Evolutionary conservation across 768 basidiomycete genomes (phyloP).

Genomic region (Amyloporia xantha): DNA sequence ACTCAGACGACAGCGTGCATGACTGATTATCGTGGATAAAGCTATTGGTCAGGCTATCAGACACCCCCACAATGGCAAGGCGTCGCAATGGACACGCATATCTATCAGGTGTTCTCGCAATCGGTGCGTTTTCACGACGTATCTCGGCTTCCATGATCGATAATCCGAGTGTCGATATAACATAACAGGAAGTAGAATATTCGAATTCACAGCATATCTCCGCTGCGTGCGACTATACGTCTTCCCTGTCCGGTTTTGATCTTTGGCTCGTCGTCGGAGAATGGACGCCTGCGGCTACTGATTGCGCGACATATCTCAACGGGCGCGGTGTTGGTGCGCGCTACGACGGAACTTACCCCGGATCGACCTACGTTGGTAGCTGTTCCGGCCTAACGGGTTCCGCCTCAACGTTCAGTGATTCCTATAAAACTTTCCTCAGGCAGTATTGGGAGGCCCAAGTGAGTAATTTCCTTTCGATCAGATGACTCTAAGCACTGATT

Average conservation of each 20-base stretch:
- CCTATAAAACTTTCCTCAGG: constrained; percentile 77
- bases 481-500: neutral
- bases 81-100: constrained; percentile 75
- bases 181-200: constrained; percentile 37
- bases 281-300: constrained; percentile 74
- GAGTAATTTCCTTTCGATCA: constrained; percentile 11
- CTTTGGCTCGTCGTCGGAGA: constrained; percentile 87
- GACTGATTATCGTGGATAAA: constrained; percentile 12
- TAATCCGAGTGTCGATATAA: neutral
- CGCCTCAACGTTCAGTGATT: constrained; percentile 65
- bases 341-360: constrained; percentile 56
- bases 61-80: constrained; percentile 46
- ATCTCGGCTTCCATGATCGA: neutral
- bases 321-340: constrained; percentile 66
- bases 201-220: constrained; percentile 50
- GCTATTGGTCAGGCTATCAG: constrained; percentile 63
- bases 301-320: constrained; percentile 79
- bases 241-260: constrained; percentile 42
- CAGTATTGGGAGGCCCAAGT: constrained; percentile 84
- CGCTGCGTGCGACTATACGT: constrained; percentile 45
- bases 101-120: constrained; percentile 68
- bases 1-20: neutral
- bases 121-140: constrained; percentile 32
- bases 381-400: constrained; percentile 70
- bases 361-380: constrained; percentile 63